Conservation (phyloP, 805 yeast genomes). For the Candida nemodendra region DNA sequence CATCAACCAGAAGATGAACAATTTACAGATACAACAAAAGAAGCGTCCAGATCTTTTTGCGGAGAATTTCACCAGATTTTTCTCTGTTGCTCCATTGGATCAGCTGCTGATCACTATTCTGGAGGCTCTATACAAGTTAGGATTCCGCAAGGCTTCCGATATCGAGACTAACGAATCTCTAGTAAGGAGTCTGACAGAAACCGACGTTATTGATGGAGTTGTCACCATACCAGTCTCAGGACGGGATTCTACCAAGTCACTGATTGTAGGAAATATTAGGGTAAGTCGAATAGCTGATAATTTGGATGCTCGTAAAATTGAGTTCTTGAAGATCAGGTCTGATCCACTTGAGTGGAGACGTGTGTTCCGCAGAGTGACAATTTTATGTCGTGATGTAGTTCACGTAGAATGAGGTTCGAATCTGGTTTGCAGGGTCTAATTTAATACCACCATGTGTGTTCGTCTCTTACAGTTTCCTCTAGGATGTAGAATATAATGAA, state of each 20-base stretch:
- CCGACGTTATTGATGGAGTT: slow-evolving; percentile 28
- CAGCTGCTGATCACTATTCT: slow-evolving; percentile 40
- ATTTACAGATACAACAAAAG: slow-evolving; percentile 16
- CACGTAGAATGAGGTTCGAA: slow-evolving; percentile 33
- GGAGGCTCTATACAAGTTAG: slow-evolving; percentile 43
- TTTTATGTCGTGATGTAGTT: slow-evolving; percentile 57
- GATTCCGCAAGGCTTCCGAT: slow-evolving; percentile 31
- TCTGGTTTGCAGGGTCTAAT: neutral
- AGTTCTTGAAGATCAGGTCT: slow-evolving; percentile 54
- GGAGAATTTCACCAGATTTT: slow-evolving; percentile 51
- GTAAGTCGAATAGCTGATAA: slow-evolving; percentile 40
- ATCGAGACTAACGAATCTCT: slow-evolving; percentile 20
- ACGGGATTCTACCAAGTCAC: slow-evolving; percentile 44
- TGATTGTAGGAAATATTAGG: slow-evolving; percentile 46
- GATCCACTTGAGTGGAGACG: slow-evolving; percentile 77
- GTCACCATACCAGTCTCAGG: slow-evolving; percentile 41
- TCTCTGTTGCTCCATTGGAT: slow-evolving; percentile 44
- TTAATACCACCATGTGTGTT: no score
- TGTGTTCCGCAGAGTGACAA: slow-evolving; percentile 55
- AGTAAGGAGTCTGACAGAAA: slow-evolving; percentile 25
- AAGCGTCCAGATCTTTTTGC: slow-evolving; percentile 33
- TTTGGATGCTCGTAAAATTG: slow-evolving; percentile 44
- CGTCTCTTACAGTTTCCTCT: no score
- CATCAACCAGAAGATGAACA: slow-evolving; percentile 23
- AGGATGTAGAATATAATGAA: no score